phyloP scores from a whole-genome alignment of 2,329 filamentous ascomycete species.

The Calonectria pteridis region DNA sequence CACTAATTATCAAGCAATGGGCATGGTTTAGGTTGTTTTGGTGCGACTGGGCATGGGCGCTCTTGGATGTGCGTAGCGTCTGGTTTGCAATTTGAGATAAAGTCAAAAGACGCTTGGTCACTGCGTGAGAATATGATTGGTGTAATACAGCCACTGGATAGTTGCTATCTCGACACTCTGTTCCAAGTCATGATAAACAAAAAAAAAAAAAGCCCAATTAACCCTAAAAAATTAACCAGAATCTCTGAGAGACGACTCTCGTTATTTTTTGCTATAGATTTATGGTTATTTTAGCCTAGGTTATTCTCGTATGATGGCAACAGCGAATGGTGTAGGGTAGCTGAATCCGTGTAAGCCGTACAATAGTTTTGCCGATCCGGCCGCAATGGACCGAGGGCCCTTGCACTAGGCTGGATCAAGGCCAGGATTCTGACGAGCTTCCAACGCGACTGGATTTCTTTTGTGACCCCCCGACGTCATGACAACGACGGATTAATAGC shows the following conservation, averaged over 20 bases:
- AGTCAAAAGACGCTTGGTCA: not conserved
- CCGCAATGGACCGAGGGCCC: conserved; percentile 25
- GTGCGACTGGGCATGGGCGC: not conserved
- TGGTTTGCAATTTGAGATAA: not conserved
- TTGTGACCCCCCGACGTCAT: conserved; percentile 37
- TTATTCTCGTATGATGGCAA: not conserved
- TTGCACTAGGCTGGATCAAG: conserved; percentile 34
- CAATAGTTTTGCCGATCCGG: conserved; percentile 35
- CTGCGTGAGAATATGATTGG: not conserved
- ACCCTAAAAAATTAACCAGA: not conserved
- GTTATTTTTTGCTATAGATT: not conserved
- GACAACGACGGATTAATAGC: conserved; percentile 32
- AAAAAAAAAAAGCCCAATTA: not conserved
- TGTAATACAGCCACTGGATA: not conserved
- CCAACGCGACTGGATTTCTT: conserved; percentile 39
- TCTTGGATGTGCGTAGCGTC: not conserved
- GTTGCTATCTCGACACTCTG: not conserved
- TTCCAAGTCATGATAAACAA: not conserved
- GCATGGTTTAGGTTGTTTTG: conserved; percentile 4
- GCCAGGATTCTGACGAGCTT: conserved; percentile 37
- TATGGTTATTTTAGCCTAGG: not conserved
- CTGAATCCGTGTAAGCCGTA: conserved; percentile 37
- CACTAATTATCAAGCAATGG: not conserved
- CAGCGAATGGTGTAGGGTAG: conserved; percentile 8
- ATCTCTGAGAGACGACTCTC: not conserved